These are phyloP conservation scores for Phytophthora foliorum DNA, from an alignment of 352 stramenopile genomes.

Conservation along the genomic window DNA sequence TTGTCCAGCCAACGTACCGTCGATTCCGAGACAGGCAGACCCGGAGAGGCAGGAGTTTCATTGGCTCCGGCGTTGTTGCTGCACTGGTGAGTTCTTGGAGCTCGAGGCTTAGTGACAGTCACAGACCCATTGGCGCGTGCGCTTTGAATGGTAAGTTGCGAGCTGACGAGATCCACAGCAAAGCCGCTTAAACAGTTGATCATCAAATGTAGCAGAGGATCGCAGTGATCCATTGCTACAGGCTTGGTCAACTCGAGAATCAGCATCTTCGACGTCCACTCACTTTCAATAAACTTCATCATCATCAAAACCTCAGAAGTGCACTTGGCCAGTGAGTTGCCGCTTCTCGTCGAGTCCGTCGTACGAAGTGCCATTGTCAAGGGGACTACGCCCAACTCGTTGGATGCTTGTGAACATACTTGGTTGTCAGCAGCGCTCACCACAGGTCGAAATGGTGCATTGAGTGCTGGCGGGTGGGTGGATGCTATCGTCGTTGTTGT, in stretches of 20 bases:
- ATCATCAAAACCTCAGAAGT: constrained; percentile 72
- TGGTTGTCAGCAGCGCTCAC: background rate
- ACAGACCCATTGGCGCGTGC: constrained; percentile 34
- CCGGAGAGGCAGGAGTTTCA: constrained; percentile 21
- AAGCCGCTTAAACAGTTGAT: constrained; percentile 81
- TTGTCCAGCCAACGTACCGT: constrained; percentile 70
- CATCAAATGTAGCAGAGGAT: constrained; percentile 70
- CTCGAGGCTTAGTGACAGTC: constrained; percentile 43
- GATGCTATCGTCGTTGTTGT: background rate
- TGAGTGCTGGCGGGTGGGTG: background rate
- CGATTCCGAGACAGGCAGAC: constrained; percentile 3
- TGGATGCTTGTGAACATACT: background rate
- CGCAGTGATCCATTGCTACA: constrained; percentile 63
- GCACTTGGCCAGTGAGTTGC: constrained; percentile 55
- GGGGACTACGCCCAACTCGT: background rate
- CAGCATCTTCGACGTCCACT: constrained; percentile 79
- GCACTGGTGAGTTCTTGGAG: constrained; percentile 1
- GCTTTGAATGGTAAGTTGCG: constrained; percentile 66
- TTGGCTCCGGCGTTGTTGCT: constrained; percentile 9
- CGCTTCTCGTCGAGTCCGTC: background rate
- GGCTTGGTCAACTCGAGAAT: constrained; percentile 83
- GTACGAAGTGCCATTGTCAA: constrained; percentile 1
- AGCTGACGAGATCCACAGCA: constrained; percentile 64
- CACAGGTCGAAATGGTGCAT: background rate
- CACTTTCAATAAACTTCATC: constrained; percentile 74